Evolutionary conservation across 2,329 filamentous ascomycete species (phyloP).

Genomic region (Phialocephala sp.): DNA sequence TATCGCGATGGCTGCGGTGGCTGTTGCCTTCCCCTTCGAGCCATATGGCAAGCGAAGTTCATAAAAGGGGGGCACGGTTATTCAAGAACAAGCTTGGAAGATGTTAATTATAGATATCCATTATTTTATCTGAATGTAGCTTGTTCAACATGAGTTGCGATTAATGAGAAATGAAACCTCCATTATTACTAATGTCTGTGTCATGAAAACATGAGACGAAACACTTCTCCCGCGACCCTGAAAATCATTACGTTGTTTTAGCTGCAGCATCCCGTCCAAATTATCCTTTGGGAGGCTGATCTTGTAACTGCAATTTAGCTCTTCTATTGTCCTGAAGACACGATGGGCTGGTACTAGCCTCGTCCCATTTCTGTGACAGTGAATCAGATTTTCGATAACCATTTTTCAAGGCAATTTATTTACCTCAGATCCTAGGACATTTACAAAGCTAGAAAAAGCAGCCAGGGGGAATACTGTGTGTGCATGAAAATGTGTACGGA

Average conservation of each 20-base stretch:
- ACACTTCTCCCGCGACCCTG: constrained; percentile 1
- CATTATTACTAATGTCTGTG: background rate
- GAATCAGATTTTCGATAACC: no score
- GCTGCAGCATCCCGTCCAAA: background rate
- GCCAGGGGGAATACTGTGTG: background rate
- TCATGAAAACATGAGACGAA: constrained; percentile 2
- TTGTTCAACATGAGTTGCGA: constrained; percentile 8
- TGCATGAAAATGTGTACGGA: constrained; percentile 4
- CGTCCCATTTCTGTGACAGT: no score
- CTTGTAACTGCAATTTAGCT: background rate
- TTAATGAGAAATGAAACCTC: background rate
- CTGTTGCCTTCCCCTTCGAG: constrained; percentile 68
- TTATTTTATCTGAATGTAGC: background rate
- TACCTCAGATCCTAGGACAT: background rate
- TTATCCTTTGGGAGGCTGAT: background rate
- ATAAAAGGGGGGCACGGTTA: constrained; percentile 29
- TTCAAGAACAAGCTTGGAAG: background rate
- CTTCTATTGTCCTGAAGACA: background rate
- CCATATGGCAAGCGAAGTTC: constrained; percentile 64
- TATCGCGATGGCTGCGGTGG: constrained; percentile 62
- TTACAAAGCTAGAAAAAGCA: background rate
- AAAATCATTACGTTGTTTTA: constrained; percentile 2
- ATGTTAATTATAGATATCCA: constrained; percentile 1
- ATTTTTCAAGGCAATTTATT: no score
- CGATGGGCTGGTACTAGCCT: no score